Base-by-base conservation (phyloP, 805 yeast species). In the Metschnikowia orientalis region DNA sequence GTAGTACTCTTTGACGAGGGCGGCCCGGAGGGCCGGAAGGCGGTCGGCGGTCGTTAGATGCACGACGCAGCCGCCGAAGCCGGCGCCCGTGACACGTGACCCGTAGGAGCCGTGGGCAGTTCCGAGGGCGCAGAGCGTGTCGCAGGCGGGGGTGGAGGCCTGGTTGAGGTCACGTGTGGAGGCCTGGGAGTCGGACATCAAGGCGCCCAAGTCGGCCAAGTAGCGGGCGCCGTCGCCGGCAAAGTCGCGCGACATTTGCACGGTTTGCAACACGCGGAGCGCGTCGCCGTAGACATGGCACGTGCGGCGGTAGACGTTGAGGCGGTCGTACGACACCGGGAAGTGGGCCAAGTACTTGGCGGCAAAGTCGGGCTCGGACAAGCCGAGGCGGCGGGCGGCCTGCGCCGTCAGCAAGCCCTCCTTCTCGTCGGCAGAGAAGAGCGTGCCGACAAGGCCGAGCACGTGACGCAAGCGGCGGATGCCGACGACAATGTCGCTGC, bases 21-120 rank as follows among this genome's bases (percentile, higher is more conserved):
- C 77, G 2, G 41, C 36, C 7, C 56, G 53, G 18, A 77, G 61
- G 2, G 34, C 33, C 0, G 49, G 52, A 8, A 70, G 57, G 38
- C 61, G 67, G 38, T 65, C 64, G 4, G 60, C 57, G 3, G 71
- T 58, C 8, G 80, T 73, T 35, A 81, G 56, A 50, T 79, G 84
- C n/a, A 81, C 81, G 0, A 81, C 67, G 18, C 79, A 75, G 5
- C 88, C 88, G 20, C 88, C 88, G 70, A 78, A 81, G 4, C 89
- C 89, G 12, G 89, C 88, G 17, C 88, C 89, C 7, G 88, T 80
- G n/a, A 78, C 68, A 34, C 89, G 65, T 1, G 84, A 75, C 11
- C 88, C 88, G 38, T 56, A 64, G 1, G 84, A 63, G 3, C 87
- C 88, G 39, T 71, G 65, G 2, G 42, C 50, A 24, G 61, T 51